A percentile compares a stretch with the other conserved stretches of the same genome.
phyloP scores from a whole-genome alignment of 495 filamentous ascomycete species.

The Recurvomyces mirabilis region DNA sequence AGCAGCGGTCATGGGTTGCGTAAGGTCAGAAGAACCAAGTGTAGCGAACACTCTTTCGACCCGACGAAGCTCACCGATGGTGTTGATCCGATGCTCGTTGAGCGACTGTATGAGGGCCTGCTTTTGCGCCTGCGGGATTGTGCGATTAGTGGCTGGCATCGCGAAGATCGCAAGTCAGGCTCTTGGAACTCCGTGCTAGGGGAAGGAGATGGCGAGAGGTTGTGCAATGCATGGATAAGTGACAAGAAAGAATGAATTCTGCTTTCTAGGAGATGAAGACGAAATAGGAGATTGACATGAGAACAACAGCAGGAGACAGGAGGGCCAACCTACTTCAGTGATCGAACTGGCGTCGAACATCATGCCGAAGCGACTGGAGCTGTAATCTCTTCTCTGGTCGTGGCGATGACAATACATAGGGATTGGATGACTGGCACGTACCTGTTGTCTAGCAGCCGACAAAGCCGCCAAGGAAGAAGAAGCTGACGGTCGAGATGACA shows the following conservation, averaged over 20 bases:
- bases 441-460: background rate
- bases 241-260: background rate
- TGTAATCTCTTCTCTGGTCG: background rate
- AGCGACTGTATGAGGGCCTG: slow-evolving; percentile 43
- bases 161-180: no score
- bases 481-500: background rate
- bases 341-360: slow-evolving; percentile 5
- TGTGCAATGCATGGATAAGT: no score
- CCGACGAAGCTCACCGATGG: slow-evolving; percentile 60
- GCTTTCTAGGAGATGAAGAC: background rate
- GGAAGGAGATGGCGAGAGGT: background rate
- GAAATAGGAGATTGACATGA: background rate
- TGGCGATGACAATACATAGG: background rate
- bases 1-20: slow-evolving; percentile 56
- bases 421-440: slow-evolving; percentile 3
- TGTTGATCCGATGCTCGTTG: slow-evolving; percentile 56
- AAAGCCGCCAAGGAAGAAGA: background rate
- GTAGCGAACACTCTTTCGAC: slow-evolving; percentile 55
- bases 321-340: slow-evolving; percentile 6
- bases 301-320: background rate
- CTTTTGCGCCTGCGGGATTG: slow-evolving; percentile 34
- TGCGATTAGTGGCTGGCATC: slow-evolving; percentile 10
- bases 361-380: background rate
- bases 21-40: slow-evolving; percentile 44
- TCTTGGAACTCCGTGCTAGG: background rate